Conservation (phyloP, 2,329 filamentous ascomycete species). For the Zymoseptoria brevis region DNA sequence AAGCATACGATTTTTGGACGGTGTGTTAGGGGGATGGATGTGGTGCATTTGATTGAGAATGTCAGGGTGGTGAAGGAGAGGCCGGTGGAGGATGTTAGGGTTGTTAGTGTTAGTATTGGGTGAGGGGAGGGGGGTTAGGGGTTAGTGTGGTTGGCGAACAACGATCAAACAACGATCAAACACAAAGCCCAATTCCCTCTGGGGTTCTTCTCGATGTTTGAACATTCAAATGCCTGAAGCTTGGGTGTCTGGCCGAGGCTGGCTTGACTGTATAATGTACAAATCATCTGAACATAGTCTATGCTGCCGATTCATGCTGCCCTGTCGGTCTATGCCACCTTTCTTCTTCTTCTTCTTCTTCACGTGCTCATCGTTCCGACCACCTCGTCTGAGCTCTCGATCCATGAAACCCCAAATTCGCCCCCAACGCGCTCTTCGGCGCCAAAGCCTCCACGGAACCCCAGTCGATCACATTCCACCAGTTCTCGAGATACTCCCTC, state of each 20-base stretch:
- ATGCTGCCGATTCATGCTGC: no score
- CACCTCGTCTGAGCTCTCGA: neutral
- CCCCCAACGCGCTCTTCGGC: constrained; percentile 6
- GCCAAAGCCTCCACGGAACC: constrained; percentile 47
- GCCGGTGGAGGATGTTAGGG: constrained; percentile 94
- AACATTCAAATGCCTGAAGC: no score
- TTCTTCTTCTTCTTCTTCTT: no score
- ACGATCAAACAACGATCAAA: no score
- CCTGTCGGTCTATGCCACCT: no score
- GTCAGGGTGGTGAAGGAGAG: constrained; percentile 80
- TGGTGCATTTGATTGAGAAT: constrained; percentile 94
- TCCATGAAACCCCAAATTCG: neutral
- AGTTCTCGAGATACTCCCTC: constrained; percentile 62
- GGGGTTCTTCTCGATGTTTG: no score
- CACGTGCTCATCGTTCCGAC: neutral
- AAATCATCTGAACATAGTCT: no score
- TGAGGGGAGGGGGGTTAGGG: neutral
- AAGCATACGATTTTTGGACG: constrained; percentile 96
- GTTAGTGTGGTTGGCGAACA: no score
- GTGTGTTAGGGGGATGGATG: constrained; percentile 81
- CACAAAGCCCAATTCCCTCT: no score
- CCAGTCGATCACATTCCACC: constrained; percentile 92
- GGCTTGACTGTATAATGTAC: no score
- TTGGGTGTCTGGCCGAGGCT: no score
- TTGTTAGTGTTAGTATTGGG: constrained; percentile 63